Evolutionary conservation across 2,329 filamentous ascomycete genomes (phyloP), one percentile per base, ranked within the genome.

Genomic region (Penicillium frequentans): DNA sequence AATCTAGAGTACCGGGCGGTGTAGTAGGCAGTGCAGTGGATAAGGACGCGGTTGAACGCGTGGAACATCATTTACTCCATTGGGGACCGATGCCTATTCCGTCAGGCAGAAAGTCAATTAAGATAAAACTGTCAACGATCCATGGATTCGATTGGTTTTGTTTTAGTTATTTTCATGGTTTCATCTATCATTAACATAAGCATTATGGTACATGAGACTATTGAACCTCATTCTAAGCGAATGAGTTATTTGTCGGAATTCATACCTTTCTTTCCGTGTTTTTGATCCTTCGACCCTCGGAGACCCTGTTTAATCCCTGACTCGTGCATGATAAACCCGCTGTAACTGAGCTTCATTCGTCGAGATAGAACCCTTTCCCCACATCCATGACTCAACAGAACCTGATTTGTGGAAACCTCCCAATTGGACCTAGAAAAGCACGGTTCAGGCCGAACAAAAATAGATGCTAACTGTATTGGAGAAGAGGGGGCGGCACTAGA

Each of bases 401-500:
- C 29, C 21, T 42, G 33, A 50, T 50, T 50, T 50, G 48, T 26
- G 21, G 26, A 24, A 26, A 24, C 27, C 37, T 26, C 42, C 48
- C 33, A 39, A 42, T 24, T 49, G 48, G 39, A n/a, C 27, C 21
- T 35, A 19, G 23, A 19, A 23, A 39, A 16, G 33, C 48, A 50
- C 48, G 48, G 33, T 19, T 50, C 48, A 50, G 29, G 14, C 47
- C 47, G 27, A 50, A 50, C 55, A 51, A 55, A 58, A 60, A 52
- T 52, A 55, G 52, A 31, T 49, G 50, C 21, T 48, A n/a, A 39
- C 23, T 19, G 7, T 31, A 27, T 47, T 47, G 45, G 45, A 47
- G 45, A 31, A 42, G 48, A 27, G 46, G 43, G 31, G 56, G 53
- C 55, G 57, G 24, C 50, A 21, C 47, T 42, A 59, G 64, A 66